A percentile compares a stretch with the other conserved stretches of the same genome.
phyloP scores from a whole-genome alignment of 306 rosid genomes.

The Bauhinia variegata region DNA sequence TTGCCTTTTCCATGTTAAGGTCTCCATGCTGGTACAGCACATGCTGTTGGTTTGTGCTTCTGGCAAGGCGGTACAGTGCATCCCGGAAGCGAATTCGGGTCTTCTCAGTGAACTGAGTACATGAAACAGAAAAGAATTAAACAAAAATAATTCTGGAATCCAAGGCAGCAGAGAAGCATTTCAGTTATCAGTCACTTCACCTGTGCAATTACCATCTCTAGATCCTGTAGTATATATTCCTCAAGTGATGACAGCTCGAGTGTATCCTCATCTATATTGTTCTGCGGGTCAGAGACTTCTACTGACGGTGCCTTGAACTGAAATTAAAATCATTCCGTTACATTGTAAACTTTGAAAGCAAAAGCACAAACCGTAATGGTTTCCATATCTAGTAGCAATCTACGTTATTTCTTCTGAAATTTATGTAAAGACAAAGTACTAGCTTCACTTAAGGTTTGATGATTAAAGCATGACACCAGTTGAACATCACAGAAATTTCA shows the following conservation, averaged over 20 bases:
- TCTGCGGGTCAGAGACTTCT: slow-evolving; percentile 36
- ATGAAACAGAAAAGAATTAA: slow-evolving; percentile 20
- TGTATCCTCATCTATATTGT: slow-evolving; percentile 25
- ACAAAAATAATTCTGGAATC: slow-evolving; percentile 14
- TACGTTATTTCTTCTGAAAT: no score
- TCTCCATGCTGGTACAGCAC: slow-evolving; percentile 35
- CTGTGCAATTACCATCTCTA: slow-evolving; percentile 63
- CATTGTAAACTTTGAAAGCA: slow-evolving; percentile 15
- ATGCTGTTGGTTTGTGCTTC: slow-evolving; percentile 47
- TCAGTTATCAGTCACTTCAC: slow-evolving; percentile 38
- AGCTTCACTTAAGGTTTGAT: no score
- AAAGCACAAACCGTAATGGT: not conserved
- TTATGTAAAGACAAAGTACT: no score
- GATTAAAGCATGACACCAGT: no score
- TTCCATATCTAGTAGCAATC: no score
- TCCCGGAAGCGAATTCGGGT: slow-evolving; percentile 75
- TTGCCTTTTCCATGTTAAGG: slow-evolving; percentile 29
- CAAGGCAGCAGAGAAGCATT: not conserved
- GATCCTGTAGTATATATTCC: slow-evolving; percentile 60
- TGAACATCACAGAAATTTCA: no score
- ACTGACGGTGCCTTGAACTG: slow-evolving; percentile 29
- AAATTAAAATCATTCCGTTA: slow-evolving; percentile 19
- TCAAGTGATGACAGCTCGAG: slow-evolving; percentile 52
- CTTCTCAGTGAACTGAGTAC: slow-evolving; percentile 56
- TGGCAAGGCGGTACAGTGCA: slow-evolving; percentile 79